A percentile compares a stretch with the other conserved stretches of the same genome.
These are phyloP conservation scores for Porodaedalea pini DNA, from an alignment of 1,284 basidiomycete genomes.

Conservation along the genomic window DNA sequence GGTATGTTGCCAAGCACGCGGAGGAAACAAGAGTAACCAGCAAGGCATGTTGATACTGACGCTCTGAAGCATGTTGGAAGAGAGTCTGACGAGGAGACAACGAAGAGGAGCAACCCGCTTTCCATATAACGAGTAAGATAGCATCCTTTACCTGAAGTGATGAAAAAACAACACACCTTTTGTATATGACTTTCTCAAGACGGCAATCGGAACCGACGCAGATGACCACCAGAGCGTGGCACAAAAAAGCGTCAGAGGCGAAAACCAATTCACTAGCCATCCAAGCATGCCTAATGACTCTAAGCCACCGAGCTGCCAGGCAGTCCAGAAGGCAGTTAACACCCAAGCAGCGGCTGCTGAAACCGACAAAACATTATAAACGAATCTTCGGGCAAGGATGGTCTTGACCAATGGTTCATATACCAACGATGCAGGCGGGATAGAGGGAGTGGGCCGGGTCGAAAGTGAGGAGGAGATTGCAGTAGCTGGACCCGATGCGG, in stretches of 20 bases:
- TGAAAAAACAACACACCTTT: slow-evolving; percentile 40
- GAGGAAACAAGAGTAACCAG: slow-evolving; percentile 45
- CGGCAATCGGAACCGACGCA: slow-evolving; percentile 47
- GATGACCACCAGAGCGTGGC: slow-evolving; percentile 35
- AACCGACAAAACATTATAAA: slow-evolving; percentile 47
- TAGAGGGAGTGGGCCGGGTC: slow-evolving; percentile 41
- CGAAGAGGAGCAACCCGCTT: slow-evolving; percentile 45
- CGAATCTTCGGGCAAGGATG: slow-evolving; percentile 53
- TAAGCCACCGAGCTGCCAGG: slow-evolving; percentile 32
- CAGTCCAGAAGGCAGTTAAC: slow-evolving; percentile 38
- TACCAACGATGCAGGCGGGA: slow-evolving; percentile 46
- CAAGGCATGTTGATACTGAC: slow-evolving; percentile 41
- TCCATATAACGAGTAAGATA: slow-evolving; percentile 10
- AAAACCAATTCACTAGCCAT: slow-evolving; percentile 36
- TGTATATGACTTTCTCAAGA: slow-evolving; percentile 52
- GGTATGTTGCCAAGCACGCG: slow-evolving; percentile 37
- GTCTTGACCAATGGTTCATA: slow-evolving; percentile 61
- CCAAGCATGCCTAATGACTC: slow-evolving; percentile 31
- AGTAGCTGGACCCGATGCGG: slow-evolving; percentile 27
- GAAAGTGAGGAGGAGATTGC: slow-evolving; percentile 39
- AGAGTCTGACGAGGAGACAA: slow-evolving; percentile 52
- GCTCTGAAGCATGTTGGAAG: slow-evolving; percentile 43
- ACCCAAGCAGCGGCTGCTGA: slow-evolving; percentile 48
- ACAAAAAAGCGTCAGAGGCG: slow-evolving; percentile 34
- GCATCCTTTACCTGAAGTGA: neutral